phyloP scores from a whole-genome alignment of 441 rosid genomes.

The Macaranga tanarius region DNA sequence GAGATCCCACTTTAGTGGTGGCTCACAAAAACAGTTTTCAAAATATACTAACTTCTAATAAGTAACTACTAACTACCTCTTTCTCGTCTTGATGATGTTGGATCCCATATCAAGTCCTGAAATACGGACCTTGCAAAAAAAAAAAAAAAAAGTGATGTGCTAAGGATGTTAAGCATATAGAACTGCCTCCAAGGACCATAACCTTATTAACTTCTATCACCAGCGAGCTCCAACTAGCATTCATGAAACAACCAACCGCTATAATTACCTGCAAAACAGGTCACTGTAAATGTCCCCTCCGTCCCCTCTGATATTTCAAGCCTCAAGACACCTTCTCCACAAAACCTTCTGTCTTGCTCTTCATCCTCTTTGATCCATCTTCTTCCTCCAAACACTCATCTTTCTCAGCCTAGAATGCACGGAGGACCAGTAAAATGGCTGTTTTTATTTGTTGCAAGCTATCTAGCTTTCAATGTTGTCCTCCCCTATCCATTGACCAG shows the following conservation, averaged over 20 bases:
- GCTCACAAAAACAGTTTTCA: too few species aligned
- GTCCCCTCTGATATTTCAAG: constrained; percentile 26
- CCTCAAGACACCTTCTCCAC: constrained; percentile 13
- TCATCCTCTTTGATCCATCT: constrained; percentile 3
- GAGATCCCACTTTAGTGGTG: too few species aligned
- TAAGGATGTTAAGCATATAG: neutral
- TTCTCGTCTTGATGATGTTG: too few species aligned
- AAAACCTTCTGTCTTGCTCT: constrained; percentile 4
- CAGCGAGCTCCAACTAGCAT: constrained; percentile 27
- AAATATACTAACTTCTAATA: too few species aligned
- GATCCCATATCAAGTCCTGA: too few species aligned
- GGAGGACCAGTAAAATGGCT: constrained; percentile 43
- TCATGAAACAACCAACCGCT: constrained; percentile 38
- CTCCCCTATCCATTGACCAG: constrained; percentile 29
- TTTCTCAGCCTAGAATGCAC: constrained; percentile 31
- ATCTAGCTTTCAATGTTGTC: constrained; percentile 31
- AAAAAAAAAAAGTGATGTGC: too few species aligned
- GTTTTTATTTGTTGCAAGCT: constrained; percentile 34
- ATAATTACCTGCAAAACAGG: constrained; percentile 30
- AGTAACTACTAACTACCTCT: too few species aligned
- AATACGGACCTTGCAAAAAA: too few species aligned
- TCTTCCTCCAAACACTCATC: neutral
- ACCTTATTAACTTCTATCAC: constrained; percentile 23
- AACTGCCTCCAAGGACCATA: constrained; percentile 9
- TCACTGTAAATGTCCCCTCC: constrained; percentile 14